phyloP scores from a whole-genome alignment of 768 basidiomycete genomes.

The Hydnomerulius pinastri region DNA sequence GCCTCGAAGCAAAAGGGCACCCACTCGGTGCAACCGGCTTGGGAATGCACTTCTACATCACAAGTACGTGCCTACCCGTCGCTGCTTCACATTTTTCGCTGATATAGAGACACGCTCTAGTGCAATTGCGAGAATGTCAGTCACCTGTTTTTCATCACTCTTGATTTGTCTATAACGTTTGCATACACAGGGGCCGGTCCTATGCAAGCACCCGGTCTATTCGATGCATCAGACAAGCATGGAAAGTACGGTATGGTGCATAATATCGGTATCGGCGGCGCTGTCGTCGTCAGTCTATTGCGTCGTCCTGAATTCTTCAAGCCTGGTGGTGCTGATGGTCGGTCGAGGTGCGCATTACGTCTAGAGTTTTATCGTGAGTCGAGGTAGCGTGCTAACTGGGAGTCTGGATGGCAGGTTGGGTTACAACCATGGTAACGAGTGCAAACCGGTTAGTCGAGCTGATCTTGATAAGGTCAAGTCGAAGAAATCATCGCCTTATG shows the following conservation, averaged over 20 bases:
- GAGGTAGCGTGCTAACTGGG: too few relatives aligned
- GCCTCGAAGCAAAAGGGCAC: conserved; percentile 87
- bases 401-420: too few relatives aligned
- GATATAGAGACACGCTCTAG: too few relatives aligned
- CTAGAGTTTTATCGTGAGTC: too few relatives aligned
- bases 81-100: too few relatives aligned
- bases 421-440: conserved; percentile 78
- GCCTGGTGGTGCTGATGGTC: conserved; percentile 65
- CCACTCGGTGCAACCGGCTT: conserved; percentile 82
- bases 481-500: conserved; percentile 51
- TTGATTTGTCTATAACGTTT: neutral
- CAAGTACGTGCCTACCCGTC: conserved; percentile 48
- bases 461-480: conserved; percentile 82
- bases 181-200: conserved; percentile 68
- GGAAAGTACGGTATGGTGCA: conserved; percentile 83
- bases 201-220: conserved; percentile 77
- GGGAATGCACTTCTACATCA: conserved; percentile 87
- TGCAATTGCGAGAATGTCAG: conserved; percentile 75
- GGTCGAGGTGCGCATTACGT: conserved; percentile 48
- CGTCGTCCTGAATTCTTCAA: conserved; percentile 78
- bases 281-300: conserved; percentile 74
- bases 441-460: conserved; percentile 55
- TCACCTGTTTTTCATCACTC: neutral
- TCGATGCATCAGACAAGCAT: conserved; percentile 58
- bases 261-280: conserved; percentile 82